Evolutionary conservation across 495 filamentous ascomycete genomes (phyloP).

Genomic region (Choiromyces venosus): DNA sequence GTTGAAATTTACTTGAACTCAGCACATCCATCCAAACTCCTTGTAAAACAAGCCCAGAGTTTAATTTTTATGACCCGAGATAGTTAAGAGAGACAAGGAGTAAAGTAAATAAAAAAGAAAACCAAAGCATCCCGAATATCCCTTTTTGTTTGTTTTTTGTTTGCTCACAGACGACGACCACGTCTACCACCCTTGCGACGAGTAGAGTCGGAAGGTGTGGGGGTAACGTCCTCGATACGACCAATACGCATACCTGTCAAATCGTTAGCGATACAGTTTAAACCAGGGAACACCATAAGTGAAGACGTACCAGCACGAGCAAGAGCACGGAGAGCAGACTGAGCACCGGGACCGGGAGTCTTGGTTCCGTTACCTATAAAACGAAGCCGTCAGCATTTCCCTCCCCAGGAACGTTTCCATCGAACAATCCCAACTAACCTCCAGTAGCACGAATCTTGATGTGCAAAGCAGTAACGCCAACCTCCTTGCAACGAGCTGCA

Average conservation of each 20-base stretch:
- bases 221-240: constrained; percentile 98
- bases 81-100: constrained; percentile 16
- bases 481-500: constrained; percentile 95
- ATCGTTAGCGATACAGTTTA: not conserved
- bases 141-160: constrained; percentile 17
- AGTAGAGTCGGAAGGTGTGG: constrained; percentile 96
- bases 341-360: constrained; percentile 96
- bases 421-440: constrained; percentile 53
- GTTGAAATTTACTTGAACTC: constrained; percentile 1
- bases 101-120: constrained; percentile 14
- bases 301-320: constrained; percentile 60
- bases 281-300: not conserved
- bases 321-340: constrained; percentile 96
- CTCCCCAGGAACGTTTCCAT: not conserved
- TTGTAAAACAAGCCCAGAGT: constrained; percentile 34
- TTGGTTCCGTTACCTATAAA: constrained; percentile 89
- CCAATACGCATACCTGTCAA: constrained; percentile 88
- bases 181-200: constrained; percentile 99
- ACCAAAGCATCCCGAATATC: constrained; percentile 15
- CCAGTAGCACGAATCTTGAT: constrained; percentile 99
- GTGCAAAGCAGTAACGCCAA: constrained; percentile 97
- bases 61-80: constrained; percentile 32
- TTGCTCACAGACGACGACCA: constrained; percentile 90
- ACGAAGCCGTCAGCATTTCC: constrained; percentile 17
- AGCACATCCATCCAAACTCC: constrained; percentile 20